phyloP scores from a whole-genome alignment of 805 yeast species.

The Starmerella khaoyaiensis region DNA sequence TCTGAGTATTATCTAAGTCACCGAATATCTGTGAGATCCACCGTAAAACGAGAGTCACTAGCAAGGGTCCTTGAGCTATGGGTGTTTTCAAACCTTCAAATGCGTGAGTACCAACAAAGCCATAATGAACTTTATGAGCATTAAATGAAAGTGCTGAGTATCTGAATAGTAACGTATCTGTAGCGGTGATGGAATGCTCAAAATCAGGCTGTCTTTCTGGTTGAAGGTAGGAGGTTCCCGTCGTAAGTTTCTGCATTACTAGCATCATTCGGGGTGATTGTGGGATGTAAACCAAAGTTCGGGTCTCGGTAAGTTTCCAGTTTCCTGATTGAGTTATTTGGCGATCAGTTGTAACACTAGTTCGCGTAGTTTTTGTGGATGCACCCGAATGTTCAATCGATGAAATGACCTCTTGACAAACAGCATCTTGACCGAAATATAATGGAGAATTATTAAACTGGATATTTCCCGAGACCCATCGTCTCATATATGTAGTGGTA shows the following conservation, averaged over 20 bases:
- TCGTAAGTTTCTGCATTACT: background rate
- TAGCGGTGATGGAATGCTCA: conserved; percentile 28
- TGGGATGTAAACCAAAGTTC: conserved; percentile 49
- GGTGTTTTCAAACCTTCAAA: conserved; percentile 49
- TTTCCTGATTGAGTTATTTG: conserved; percentile 27
- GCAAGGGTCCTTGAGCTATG: conserved; percentile 72
- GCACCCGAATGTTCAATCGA: conserved; percentile 9
- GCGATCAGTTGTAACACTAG: conserved; percentile 45
- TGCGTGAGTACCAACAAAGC: conserved; percentile 37
- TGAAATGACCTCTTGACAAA: conserved; percentile 43
- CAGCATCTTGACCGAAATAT: conserved; percentile 30
- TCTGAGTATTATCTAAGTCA: conserved; percentile 20
- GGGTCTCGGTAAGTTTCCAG: conserved; percentile 36
- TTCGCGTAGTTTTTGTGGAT: background rate
- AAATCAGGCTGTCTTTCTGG: conserved; percentile 2
- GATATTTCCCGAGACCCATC: conserved; percentile 72
- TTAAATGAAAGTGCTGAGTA: conserved; percentile 71
- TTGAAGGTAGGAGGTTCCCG: background rate
- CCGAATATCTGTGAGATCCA: conserved; percentile 35
- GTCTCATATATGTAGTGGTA: conserved; percentile 36
- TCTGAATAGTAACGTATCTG: conserved; percentile 39
- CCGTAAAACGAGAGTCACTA: conserved; percentile 46
- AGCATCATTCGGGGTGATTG: background rate
- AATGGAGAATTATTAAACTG: conserved; percentile 29
- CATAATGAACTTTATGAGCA: conserved; percentile 74